phyloP scores from a whole-genome alignment of 2,329 filamentous ascomycete genomes.

The Aspergillus phoenicis region DNA sequence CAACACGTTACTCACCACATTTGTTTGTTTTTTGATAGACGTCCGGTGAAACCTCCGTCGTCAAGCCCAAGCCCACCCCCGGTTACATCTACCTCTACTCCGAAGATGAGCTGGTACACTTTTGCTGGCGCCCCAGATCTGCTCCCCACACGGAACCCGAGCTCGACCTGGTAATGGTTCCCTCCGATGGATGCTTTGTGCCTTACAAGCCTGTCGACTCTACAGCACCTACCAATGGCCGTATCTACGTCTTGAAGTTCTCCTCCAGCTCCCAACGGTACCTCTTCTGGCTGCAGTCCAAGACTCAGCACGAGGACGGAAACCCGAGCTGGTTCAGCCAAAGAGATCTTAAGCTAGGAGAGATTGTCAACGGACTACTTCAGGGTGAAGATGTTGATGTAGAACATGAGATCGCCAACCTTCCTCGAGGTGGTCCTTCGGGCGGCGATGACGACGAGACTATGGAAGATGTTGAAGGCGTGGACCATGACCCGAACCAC shows the following conservation, averaged over 20 bases:
- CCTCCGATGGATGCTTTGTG: constrained; percentile 81
- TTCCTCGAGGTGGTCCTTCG: constrained; percentile 51
- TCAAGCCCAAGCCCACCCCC: constrained; percentile 70
- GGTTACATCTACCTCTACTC: constrained; percentile 92
- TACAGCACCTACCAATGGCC: constrained; percentile 72
- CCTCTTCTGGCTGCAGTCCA: constrained; percentile 96
- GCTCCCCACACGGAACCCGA: constrained; percentile 72
- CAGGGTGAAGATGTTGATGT: constrained; percentile 90
- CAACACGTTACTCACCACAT: not conserved
- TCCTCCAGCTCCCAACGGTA: constrained; percentile 86
- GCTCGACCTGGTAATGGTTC: constrained; percentile 91
- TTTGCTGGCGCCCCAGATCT: constrained; percentile 90
- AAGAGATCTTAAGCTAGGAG: constrained; percentile 81
- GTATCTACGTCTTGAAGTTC: constrained; percentile 93
- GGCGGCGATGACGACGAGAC: constrained; percentile 70
- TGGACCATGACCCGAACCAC: constrained; percentile 59
- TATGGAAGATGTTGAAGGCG: constrained; percentile 74
- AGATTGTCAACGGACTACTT: constrained; percentile 80
- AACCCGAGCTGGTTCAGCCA: constrained; percentile 79
- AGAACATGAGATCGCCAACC: constrained; percentile 67
- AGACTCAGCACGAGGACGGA: constrained; percentile 71
- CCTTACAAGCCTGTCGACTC: constrained; percentile 72
- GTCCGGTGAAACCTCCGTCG: constrained; percentile 65
- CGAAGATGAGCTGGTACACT: constrained; percentile 93
- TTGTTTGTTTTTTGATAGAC: constrained; percentile 36